Evolutionary conservation across 2,329 filamentous ascomycete species (phyloP), one percentile per base, ranked within the genome.

Genomic region (Colletotrichum godetiae): DNA sequence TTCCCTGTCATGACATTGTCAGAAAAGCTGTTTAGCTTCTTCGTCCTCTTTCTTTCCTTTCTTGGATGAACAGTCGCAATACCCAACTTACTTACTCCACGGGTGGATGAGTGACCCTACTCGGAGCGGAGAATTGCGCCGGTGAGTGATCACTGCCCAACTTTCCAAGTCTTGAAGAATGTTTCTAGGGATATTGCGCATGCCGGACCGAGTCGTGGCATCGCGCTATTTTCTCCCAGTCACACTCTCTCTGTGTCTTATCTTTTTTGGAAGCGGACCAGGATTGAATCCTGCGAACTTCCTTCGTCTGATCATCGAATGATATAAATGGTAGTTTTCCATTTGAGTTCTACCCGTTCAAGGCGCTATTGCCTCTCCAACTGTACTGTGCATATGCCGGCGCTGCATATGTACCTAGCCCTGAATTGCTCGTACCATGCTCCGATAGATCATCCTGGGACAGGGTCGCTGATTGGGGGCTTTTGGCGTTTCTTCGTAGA

Each of bases 131-230:
- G 56, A 37, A 42, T 46, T n/a, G 33, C 27, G 35, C n/a, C 55
- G 35, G 27, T n/a, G 37, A 46, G 29, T 15, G 29, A 64, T 29
- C 27, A 58, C 19, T n/a, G 7, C 7, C 37, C 37, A 19, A 42
- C 37, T 42, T 42, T 5, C 42, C 13, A 11, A 55, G 61, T 52
- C 33, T 27, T 7, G 49, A 68, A 62, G 57, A 57, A 62, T 68
- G 65, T 29, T 27, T 22, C 8, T 35, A 22, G 29, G 31, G 15
- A 35, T 57, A 62, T 62, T 63, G 29, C 57, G 52, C 57, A 52
- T 62, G 49, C 49, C 57, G 64, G 42, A 49, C 8, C 22, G 27
- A n/a, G 22, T 15, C 68, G 60, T 42, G 68, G 56, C 57, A 61
- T n/a, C 31, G 46, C 52, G 64, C 68, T 10, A 35, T 27, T 46